Evolutionary conservation across 169 alveolate species (phyloP).

Genomic region (Cryptosporidium parvum): DNA sequence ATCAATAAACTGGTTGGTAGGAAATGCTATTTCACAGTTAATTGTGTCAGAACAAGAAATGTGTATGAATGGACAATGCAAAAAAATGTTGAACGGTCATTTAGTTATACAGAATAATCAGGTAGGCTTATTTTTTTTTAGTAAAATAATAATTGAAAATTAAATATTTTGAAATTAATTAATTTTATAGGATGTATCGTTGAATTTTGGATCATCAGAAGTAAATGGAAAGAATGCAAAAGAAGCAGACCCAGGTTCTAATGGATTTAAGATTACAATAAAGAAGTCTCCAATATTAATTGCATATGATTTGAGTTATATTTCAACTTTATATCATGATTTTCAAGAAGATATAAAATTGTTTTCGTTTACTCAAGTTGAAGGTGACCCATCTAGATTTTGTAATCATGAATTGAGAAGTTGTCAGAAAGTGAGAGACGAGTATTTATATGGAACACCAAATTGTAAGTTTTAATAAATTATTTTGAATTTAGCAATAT

Average conservation of each 20-base stretch:
- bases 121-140: conserved; percentile 20
- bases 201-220: conserved; percentile 40
- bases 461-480: conserved; percentile 49
- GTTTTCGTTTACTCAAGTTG: conserved; percentile 66
- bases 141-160: background rate
- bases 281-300: conserved; percentile 65
- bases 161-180: background rate
- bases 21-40: conserved; percentile 24
- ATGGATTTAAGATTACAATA: conserved; percentile 62
- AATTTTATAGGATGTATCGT: conserved; percentile 38
- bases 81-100: conserved; percentile 63
- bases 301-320: conserved; percentile 52
- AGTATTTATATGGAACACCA: conserved; percentile 63
- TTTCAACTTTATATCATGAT: conserved; percentile 68
- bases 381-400: conserved; percentile 55
- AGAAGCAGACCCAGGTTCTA: conserved; percentile 67
- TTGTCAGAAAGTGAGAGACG: conserved; percentile 66
- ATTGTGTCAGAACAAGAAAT: conserved; percentile 70
- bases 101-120: conserved; percentile 64
- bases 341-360: conserved; percentile 60
- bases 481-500: background rate
- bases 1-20: background rate
- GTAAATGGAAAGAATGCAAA: conserved; percentile 69
- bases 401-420: conserved; percentile 64
- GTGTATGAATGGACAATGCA: conserved; percentile 72